A percentile compares a stretch with the other conserved stretches of the same genome.
phyloP scores from a whole-genome alignment of 208 protist genomes.

The Leishmania tarentolae region DNA sequence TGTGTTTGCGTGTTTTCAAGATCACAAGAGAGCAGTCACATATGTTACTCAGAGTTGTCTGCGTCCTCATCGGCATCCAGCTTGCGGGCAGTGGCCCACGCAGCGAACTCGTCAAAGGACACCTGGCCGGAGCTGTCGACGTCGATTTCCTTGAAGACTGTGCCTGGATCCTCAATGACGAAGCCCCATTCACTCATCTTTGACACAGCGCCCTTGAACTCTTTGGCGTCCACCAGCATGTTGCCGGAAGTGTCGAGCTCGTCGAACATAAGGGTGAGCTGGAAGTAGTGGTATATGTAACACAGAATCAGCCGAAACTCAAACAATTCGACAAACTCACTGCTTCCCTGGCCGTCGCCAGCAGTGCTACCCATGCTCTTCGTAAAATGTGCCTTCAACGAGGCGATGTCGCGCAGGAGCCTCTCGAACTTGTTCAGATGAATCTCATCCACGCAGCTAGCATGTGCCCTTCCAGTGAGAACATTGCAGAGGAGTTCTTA shows the following conservation, averaged over 20 bases:
- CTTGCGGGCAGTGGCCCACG: conserved; percentile 56
- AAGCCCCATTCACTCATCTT: conserved; percentile 67
- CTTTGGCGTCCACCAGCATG: conserved; percentile 58
- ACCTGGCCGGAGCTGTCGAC: conserved; percentile 68
- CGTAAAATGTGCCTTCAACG: conserved; percentile 80
- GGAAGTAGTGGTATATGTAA: conserved; percentile 71
- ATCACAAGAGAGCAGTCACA: neutral
- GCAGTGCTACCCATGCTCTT: conserved; percentile 53
- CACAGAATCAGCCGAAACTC: conserved; percentile 86
- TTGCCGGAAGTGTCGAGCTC: conserved; percentile 80
- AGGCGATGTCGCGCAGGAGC: conserved; percentile 61
- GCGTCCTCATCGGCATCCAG: conserved; percentile 34
- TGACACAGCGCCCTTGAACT: conserved; percentile 66
- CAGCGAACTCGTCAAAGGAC: conserved; percentile 81
- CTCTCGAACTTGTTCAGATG: conserved; percentile 70
- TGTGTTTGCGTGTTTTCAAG: neutral
- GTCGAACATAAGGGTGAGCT: conserved; percentile 85
- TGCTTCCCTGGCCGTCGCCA: conserved; percentile 24
- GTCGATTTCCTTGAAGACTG: conserved; percentile 77
- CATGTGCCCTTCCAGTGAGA: conserved; percentile 62
- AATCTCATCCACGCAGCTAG: conserved; percentile 46
- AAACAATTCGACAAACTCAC: conserved; percentile 60
- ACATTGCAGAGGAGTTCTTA: conserved; percentile 47
- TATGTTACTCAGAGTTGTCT: neutral
- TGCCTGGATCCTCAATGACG: conserved; percentile 51